These are phyloP conservation scores for Infundibulicybe gibba DNA, from an alignment of 768 basidiomycete genomes.

Conservation along the genomic window DNA sequence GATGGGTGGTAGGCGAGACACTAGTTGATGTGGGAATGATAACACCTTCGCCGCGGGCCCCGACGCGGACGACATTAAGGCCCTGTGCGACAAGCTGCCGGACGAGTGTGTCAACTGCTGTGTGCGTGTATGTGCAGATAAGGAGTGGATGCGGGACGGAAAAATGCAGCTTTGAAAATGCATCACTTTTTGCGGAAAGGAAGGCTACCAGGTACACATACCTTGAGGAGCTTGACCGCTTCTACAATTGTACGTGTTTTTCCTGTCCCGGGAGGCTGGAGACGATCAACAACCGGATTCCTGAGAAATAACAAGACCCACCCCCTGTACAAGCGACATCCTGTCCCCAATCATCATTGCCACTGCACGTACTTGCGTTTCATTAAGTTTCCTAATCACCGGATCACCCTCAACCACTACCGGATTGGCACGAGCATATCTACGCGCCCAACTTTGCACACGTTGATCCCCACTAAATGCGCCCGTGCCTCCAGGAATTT, in stretches of 20 bases:
- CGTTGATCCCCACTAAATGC: slow-evolving; percentile 69
- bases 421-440: slow-evolving; percentile 59
- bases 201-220: slow-evolving; percentile 14
- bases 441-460: slow-evolving; percentile 77
- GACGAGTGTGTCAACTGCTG: slow-evolving; percentile 88
- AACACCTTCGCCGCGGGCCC: slow-evolving; percentile 46
- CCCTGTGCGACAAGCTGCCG: slow-evolving; percentile 61
- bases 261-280: slow-evolving; percentile 85
- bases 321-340: slow-evolving; percentile 83
- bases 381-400: slow-evolving; percentile 56
- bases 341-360: slow-evolving; percentile 83
- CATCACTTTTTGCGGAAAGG: neutral
- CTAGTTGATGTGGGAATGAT: slow-evolving; percentile 41
- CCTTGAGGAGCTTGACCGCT: slow-evolving; percentile 76
- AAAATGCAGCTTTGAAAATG: slow-evolving; percentile 57
- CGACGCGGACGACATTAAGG: slow-evolving; percentile 75
- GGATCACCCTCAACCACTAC: slow-evolving; percentile 79
- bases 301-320: slow-evolving; percentile 30
- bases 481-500: slow-evolving; percentile 32
- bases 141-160: slow-evolving; percentile 80
- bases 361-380: slow-evolving; percentile 76
- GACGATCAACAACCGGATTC: slow-evolving; percentile 3
- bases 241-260: slow-evolving; percentile 94
- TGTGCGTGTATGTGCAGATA: slow-evolving; percentile 94
- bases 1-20: slow-evolving; percentile 61